Evolutionary conservation across 2,329 filamentous ascomycete genomes (phyloP).

Genomic region (Coniochaeta hoffmannii): DNA sequence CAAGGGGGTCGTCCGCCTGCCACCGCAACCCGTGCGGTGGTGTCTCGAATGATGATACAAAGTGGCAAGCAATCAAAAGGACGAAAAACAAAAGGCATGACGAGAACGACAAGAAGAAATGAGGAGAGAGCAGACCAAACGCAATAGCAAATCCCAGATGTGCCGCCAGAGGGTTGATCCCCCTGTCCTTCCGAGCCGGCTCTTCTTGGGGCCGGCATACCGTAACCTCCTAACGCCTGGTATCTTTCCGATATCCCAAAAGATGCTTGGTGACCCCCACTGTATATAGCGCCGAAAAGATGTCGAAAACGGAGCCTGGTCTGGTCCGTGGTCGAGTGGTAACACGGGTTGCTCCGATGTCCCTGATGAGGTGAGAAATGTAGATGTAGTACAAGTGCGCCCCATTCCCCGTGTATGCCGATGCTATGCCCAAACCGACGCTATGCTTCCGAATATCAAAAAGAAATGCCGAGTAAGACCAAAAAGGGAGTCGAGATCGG

Average conservation of each 20-base stretch:
- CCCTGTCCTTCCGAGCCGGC: not conserved
- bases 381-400: constrained; percentile 17
- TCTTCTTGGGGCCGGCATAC: not conserved
- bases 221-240: constrained; percentile 21
- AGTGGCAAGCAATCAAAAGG: not conserved
- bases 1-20: constrained; percentile 14
- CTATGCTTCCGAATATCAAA: constrained; percentile 12
- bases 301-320: constrained; percentile 2
- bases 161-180: not conserved
- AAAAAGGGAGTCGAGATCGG: not conserved
- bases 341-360: not conserved
- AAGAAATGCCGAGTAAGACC: constrained; percentile 3
- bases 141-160: constrained; percentile 4
- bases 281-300: constrained; percentile 10
- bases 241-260: constrained; percentile 15
- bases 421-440: constrained; percentile 8
- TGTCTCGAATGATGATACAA: not conserved
- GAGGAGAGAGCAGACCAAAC: constrained; percentile 3
- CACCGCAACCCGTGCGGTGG: constrained; percentile 6
- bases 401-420: constrained; percentile 9
- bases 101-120: constrained; percentile 4
- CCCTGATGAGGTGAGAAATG: not conserved
- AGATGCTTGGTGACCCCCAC: constrained; percentile 9
- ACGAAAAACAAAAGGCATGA: constrained; percentile 8
- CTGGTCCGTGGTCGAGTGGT: not conserved